Evolutionary conservation across 495 filamentous ascomycete genomes (phyloP).

Genomic region (Xylaria grammica): DNA sequence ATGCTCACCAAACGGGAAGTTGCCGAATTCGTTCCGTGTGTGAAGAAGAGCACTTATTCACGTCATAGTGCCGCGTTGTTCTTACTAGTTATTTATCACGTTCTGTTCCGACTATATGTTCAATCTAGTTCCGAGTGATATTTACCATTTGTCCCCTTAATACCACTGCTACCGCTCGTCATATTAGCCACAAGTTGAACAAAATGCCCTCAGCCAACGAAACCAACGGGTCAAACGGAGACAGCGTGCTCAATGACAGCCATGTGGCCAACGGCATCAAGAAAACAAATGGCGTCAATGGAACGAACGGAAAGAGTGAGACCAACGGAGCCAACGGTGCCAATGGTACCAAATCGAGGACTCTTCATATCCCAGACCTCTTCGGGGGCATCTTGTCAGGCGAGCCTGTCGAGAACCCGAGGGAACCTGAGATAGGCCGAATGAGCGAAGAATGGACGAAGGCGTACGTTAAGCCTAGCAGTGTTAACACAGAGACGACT

Average conservation of each 20-base stretch:
- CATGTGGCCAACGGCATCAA: not conserved
- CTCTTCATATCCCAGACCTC: conserved; percentile 9
- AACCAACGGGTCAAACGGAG: not conserved
- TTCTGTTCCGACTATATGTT: not conserved
- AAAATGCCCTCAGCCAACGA: conserved; percentile 5
- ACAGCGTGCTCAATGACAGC: not conserved
- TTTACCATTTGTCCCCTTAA: not conserved
- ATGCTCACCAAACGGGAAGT: conserved; percentile 7
- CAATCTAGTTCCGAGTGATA: not conserved
- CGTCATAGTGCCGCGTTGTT: not conserved
- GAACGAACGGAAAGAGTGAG: not conserved
- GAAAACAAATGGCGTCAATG: not conserved
- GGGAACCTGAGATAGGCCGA: not conserved
- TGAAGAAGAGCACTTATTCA: not conserved
- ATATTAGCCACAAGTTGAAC: not conserved
- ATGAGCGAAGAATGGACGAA: conserved; percentile 8
- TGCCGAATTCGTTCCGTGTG: not conserved
- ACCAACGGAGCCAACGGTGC: not conserved
- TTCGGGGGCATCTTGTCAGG: conserved; percentile 4
- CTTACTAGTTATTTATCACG: not conserved
- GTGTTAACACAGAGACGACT: not conserved
- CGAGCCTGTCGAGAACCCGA: conserved; percentile 7
- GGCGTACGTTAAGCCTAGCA: not conserved
- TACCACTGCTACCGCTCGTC: not conserved
- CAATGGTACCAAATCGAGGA: not conserved